Evolutionary conservation across 2,329 filamentous ascomycete species (phyloP).

Genomic region (Diaporthe nobilis): DNA sequence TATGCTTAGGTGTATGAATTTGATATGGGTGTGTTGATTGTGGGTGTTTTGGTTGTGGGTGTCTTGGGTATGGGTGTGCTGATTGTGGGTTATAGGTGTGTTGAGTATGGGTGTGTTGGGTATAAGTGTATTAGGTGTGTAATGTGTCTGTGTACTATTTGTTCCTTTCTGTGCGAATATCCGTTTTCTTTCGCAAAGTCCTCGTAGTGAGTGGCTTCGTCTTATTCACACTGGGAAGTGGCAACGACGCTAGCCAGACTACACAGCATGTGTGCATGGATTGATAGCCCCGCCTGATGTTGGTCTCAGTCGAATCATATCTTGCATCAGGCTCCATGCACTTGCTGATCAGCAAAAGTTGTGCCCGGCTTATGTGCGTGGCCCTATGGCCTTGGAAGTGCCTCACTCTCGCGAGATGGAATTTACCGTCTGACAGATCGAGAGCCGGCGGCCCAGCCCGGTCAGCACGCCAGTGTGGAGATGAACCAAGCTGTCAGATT

Average conservation of each 20-base stretch:
- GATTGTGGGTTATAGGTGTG: no score
- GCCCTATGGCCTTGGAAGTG: neutral
- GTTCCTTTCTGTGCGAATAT: no score
- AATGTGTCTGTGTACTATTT: no score
- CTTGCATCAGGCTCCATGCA: neutral
- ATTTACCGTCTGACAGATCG: constrained; percentile 26
- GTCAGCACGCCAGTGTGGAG: constrained; percentile 27
- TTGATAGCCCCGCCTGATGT: neutral
- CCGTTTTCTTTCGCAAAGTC: neutral
- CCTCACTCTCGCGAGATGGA: neutral
- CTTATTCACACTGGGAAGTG: neutral
- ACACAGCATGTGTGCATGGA: neutral
- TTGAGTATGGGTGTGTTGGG: no score
- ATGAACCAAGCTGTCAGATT: constrained; percentile 25
- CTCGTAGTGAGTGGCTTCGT: neutral
- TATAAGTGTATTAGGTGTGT: no score
- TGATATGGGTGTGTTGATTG: no score
- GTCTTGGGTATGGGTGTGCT: no score
- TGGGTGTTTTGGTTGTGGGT: no score
- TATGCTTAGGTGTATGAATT: no score
- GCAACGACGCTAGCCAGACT: neutral
- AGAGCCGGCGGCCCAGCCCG: constrained; percentile 26
- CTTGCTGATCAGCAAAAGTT: neutral
- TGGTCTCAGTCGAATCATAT: neutral
- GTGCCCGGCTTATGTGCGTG: constrained; percentile 4